phyloP scores from a whole-genome alignment of 148 eudicot species.

The Linanthus parryae region DNA sequence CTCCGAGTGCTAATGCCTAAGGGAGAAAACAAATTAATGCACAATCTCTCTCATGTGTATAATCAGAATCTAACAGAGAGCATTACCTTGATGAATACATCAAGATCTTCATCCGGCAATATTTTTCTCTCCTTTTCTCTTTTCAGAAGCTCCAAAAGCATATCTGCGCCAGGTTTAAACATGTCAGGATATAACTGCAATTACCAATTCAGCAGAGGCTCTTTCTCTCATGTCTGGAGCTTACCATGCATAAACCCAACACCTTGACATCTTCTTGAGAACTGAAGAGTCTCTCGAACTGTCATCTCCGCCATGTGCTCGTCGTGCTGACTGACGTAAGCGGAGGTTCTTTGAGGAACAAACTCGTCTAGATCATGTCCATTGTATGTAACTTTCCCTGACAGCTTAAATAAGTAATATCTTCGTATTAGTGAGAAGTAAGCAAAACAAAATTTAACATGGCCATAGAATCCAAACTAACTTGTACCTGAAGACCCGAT shows the following conservation, averaged over 20 bases:
- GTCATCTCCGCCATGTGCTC: conserved; percentile 95
- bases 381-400: conserved; percentile 74
- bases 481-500: conserved; percentile 50
- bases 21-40: conserved; percentile 15
- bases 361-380: conserved; percentile 73
- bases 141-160: conserved; percentile 85
- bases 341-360: conserved; percentile 79
- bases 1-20: conserved; percentile 81
- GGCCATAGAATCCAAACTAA: neutral
- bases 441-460: conserved; percentile 1
- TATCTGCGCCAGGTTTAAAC: conserved; percentile 31
- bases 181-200: conserved; percentile 1
- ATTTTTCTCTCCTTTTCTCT: conserved; percentile 61
- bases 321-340: conserved; percentile 88
- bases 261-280: conserved; percentile 84
- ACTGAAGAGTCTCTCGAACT: conserved; percentile 73
- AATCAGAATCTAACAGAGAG: neutral
- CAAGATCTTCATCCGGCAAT: conserved; percentile 86
- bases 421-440: conserved; percentile 13
- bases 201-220: too few species aligned
- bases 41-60: neutral
- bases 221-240: too few species aligned
- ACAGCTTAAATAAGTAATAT: conserved; percentile 41
- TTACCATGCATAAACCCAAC: conserved; percentile 69
- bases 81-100: conserved; percentile 73